Base-by-base conservation (phyloP, 1,284 basidiomycete genomes). In the Inonotus hispidus region DNA sequence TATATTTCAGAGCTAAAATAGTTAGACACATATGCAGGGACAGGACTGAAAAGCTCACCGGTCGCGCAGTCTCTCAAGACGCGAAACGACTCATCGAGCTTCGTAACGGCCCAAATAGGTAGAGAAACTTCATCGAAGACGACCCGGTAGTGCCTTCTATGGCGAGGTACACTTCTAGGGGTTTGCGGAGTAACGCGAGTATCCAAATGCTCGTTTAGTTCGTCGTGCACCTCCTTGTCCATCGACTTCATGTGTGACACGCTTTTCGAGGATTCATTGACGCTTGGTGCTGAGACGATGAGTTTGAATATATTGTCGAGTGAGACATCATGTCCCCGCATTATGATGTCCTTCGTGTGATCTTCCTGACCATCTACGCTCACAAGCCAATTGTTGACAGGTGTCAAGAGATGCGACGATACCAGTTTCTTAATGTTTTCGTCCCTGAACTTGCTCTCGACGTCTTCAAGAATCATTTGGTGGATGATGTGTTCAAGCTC, bases 401-500 rank as follows among this genome's bases (percentile, higher is more conserved):
- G 41, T n/a, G 41, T 43, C 16, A 43, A n/a, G 16, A 43, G 16
- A 43, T 43, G 41, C 19, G 41, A 43, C 16, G 41, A 10, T 14
- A 43, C 41, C 7, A 43, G 16, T 21, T 14, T n/a, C 41, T 21
- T 43, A 1, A 21, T 3, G 41, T 14, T 16, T 43, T 43, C 19
- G 41, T 16, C 41, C n/a, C n/a, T n/a, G 16, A 13, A 43, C 16
- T 16, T 43, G 2, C 4, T 43, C 19, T 29, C n/a, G 25, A 60
- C 46, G 29, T 53, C 52, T 2, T 29, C 16, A 19, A 60, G 38
- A 3, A 60, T 41, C 11, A n/a, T 8, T 1, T 54, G 16, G 3
- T 54, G 35, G 21, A 60, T 54, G 11, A 45, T 23, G 43, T 60
- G 25, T n/a, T 60, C 59, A 19, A 37, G 32, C 5, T 46, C 38